These are phyloP conservation scores for Heliosperma pusillum DNA, from an alignment of 148 eudicot genomes.

Conservation along the genomic window DNA sequence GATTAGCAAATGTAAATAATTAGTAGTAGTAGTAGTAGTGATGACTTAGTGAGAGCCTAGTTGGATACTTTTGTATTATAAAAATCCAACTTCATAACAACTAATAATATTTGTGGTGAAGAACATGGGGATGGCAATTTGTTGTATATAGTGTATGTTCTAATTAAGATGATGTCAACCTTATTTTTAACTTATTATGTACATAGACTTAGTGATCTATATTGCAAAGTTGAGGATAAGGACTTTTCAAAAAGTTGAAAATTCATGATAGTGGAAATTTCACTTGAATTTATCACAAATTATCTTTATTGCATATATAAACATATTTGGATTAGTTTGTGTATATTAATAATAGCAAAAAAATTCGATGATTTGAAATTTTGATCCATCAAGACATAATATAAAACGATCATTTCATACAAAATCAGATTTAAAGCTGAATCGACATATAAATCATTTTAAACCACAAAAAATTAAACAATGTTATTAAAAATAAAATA, in stretches of 20 bases:
- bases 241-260: slow-evolving; percentile 26
- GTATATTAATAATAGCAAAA: no score
- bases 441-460: background rate
- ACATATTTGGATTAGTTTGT: no score
- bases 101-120: slow-evolving; percentile 15
- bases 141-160: slow-evolving; percentile 17
- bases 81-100: slow-evolving; percentile 13
- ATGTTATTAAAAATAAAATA: no score
- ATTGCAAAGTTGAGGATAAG: slow-evolving; percentile 32
- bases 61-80: slow-evolving; percentile 15
- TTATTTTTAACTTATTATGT: slow-evolving; percentile 7
- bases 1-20: slow-evolving; percentile 12
- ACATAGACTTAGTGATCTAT: slow-evolving; percentile 1
- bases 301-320: no score
- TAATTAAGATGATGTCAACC: slow-evolving; percentile 22
- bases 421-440: background rate
- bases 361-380: no score
- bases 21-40: background rate
- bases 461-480: no score
- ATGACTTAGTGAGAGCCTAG: slow-evolving; percentile 17
- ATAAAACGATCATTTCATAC: background rate
- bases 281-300: background rate
- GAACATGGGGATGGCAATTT: slow-evolving; percentile 23
- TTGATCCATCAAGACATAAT: no score
- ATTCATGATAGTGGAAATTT: background rate